Evolutionary conservation across 2,329 filamentous ascomycete genomes (phyloP).

Genomic region (Cryphonectria radicalis): DNA sequence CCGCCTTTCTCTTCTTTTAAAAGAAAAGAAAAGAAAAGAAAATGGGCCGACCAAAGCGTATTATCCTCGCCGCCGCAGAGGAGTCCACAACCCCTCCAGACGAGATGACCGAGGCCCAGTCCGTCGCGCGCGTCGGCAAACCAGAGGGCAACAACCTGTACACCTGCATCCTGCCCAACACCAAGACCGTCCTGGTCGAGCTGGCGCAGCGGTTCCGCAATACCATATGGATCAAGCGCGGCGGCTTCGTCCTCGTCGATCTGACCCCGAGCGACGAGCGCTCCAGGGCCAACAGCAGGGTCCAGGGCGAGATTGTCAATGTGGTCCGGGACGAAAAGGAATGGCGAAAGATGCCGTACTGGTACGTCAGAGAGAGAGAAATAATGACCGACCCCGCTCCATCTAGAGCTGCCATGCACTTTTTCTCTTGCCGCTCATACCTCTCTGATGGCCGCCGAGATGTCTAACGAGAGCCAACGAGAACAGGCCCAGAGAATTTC

Average conservation of each 20-base stretch:
- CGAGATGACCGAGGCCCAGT: conserved; percentile 63
- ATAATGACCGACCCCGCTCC: neutral
- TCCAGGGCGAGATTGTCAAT: conserved; percentile 89
- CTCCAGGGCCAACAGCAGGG: conserved; percentile 66
- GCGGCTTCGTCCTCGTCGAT: conserved; percentile 85
- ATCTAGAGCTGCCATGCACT: no score
- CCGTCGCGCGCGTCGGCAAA: conserved; percentile 77
- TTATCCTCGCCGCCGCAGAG: conserved; percentile 76
- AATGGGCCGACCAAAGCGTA: conserved; percentile 79
- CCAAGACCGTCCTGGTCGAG: conserved; percentile 73
- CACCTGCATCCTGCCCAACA: conserved; percentile 72
- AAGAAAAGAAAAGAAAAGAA: neutral
- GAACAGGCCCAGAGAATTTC: conserved; percentile 77
- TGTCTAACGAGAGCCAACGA: conserved; percentile 12
- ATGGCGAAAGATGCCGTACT: conserved; percentile 89
- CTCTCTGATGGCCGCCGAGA: neutral
- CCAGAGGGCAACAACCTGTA: conserved; percentile 91
- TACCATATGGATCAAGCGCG: conserved; percentile 90
- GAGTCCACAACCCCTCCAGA: conserved; percentile 66
- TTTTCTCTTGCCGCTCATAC: no score
- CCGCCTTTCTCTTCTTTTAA: neutral
- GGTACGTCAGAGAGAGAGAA: conserved; percentile 59
- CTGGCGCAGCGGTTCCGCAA: conserved; percentile 85
- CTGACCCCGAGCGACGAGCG: conserved; percentile 63
- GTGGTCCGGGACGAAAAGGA: conserved; percentile 88